These are phyloP conservation scores for Endoconidiophora polonica DNA, from an alignment of 2,329 filamentous ascomycete species.

Conservation along the genomic window DNA sequence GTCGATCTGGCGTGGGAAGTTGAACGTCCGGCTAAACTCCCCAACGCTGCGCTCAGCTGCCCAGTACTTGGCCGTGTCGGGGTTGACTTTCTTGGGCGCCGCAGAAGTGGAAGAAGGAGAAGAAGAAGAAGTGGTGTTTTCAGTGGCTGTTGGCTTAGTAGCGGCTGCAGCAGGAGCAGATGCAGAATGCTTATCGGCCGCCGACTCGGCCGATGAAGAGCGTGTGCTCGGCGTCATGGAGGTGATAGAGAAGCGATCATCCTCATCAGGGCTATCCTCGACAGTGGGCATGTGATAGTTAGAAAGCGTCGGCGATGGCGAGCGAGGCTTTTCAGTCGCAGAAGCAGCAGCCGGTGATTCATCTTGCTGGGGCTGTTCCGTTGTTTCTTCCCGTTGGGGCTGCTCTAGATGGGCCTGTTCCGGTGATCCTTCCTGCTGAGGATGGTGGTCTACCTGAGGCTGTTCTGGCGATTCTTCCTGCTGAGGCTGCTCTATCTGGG, in stretches of 20 bases:
- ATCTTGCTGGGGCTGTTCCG: neutral
- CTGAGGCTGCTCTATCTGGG: constrained; percentile 4
- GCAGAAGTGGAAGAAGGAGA: no score
- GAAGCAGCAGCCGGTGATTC: neutral
- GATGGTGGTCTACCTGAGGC: no score
- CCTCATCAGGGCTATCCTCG: constrained; percentile 33
- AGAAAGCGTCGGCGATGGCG: constrained; percentile 1
- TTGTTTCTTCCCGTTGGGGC: neutral
- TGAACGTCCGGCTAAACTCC: constrained; percentile 52
- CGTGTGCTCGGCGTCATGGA: constrained; percentile 15
- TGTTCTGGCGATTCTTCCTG: no score
- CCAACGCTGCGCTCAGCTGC: constrained; percentile 48
- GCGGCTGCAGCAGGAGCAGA: neutral
- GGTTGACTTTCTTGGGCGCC: no score
- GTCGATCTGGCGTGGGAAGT: constrained; percentile 48
- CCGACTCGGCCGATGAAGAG: constrained; percentile 15
- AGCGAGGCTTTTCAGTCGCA: constrained; percentile 18
- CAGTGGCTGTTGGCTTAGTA: neutral
- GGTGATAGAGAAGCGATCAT: constrained; percentile 16
- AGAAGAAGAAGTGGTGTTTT: neutral
- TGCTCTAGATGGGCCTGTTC: neutral
- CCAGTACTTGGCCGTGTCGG: constrained; percentile 43
- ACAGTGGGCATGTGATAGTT: constrained; percentile 40
- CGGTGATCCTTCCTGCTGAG: neutral
- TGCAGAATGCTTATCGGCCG: neutral